Percentiles rank a stretch among this genome's conserved stretches.
Conservation (phyloP, 2,329 filamentous ascomycete species). For the Botrytis fragariae region DNA sequence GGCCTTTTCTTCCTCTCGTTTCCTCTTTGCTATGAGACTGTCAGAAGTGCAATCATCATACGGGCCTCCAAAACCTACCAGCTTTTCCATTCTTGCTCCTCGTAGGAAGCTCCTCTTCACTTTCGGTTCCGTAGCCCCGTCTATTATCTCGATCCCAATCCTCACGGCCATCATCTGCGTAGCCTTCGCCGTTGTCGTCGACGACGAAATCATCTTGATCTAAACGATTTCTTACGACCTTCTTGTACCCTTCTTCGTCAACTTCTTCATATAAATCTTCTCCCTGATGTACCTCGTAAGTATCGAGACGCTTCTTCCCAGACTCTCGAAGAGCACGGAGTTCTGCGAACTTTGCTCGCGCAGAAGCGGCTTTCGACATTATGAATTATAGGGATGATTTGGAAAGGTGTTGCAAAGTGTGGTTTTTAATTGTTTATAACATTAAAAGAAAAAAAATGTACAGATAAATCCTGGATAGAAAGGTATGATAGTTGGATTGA, state of each 20-base stretch:
- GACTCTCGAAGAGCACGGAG: conserved; percentile 79
- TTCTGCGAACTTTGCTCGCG: conserved; percentile 62
- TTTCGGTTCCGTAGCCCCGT: conserved; percentile 69
- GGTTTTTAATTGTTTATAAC: neutral
- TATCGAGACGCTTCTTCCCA: conserved; percentile 86
- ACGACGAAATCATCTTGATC: conserved; percentile 98
- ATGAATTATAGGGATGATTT: conserved; percentile 21
- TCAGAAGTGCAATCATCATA: neutral
- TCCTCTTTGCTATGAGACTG: conserved; percentile 67
- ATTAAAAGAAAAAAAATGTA: neutral
- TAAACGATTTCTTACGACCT: conserved; percentile 82
- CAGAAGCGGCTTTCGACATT: conserved; percentile 38
- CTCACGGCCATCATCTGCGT: conserved; percentile 92
- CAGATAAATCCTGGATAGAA: neutral
- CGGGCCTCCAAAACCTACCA: conserved; percentile 27
- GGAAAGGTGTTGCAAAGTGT: conserved; percentile 1
- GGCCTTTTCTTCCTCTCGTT: conserved; percentile 81
- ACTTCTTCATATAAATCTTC: conserved; percentile 91
- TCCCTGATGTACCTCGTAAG: conserved; percentile 82
- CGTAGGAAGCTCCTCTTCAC: conserved; percentile 60
- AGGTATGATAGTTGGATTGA: neutral
- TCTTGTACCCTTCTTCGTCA: conserved; percentile 96
- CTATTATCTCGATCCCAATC: conserved; percentile 67
- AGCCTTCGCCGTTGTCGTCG: conserved; percentile 95
- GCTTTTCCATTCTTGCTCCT: conserved; percentile 51